Conservation (phyloP, 2,329 filamentous ascomycete species). For the Graphilbum fragrans region DNA sequence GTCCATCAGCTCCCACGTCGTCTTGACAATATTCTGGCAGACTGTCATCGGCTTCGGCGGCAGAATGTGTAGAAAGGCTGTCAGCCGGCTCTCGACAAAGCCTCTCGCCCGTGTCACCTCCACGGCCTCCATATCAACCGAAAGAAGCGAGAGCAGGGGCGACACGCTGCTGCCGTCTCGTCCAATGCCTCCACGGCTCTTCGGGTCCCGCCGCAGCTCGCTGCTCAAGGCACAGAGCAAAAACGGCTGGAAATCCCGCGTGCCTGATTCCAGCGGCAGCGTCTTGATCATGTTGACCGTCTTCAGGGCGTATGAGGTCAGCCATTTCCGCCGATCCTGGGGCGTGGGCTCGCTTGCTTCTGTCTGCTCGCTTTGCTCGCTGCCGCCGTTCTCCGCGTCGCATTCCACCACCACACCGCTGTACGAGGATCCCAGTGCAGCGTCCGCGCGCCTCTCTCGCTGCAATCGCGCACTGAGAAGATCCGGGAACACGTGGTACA, state of each 20-base stretch:
- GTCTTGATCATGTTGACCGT: conserved; percentile 34
- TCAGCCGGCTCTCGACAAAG: conserved; percentile 35
- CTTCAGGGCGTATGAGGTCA: conserved; percentile 37
- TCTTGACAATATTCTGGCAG: conserved; percentile 35
- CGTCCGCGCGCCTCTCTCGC: not conserved
- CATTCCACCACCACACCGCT: not conserved
- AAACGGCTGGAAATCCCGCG: conserved; percentile 39
- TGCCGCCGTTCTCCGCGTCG: conserved; percentile 11
- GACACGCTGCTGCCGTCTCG: not conserved
- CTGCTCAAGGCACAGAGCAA: conserved; percentile 36
- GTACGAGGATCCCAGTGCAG: not conserved
- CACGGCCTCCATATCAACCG: conserved; percentile 20
- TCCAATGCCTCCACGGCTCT: not conserved
- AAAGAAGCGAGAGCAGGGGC: conserved; percentile 11
- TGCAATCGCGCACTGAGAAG: conserved; percentile 30
- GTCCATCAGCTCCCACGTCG: conserved; percentile 40
- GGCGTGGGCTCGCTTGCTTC: conserved; percentile 1
- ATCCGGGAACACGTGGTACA: conserved; percentile 41
- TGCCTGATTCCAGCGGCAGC: conserved; percentile 38
- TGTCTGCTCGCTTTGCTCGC: not conserved
- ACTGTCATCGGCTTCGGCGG: conserved; percentile 38
- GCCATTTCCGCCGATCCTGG: conserved; percentile 23
- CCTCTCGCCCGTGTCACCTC: conserved; percentile 32
- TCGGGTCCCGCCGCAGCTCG: conserved; percentile 29
- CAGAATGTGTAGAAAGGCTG: conserved; percentile 27